Evolutionary conservation across 805 yeast species (phyloP), one percentile per base, ranked within the genome.

Genomic region (Candida jianshihensis): DNA sequence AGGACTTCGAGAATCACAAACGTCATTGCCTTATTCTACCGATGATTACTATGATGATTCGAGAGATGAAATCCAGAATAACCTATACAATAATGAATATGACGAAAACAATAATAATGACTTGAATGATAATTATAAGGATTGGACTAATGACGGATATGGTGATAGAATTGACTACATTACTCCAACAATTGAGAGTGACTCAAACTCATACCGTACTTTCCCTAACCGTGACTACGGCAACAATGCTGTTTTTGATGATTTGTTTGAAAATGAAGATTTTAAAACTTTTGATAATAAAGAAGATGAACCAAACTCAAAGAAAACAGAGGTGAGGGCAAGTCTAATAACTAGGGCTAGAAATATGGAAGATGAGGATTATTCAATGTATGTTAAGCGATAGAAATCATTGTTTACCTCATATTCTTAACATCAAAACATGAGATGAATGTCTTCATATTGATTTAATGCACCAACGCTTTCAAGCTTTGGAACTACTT

Each of bases 311-410:
- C 31, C 15, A 2, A 38, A 38, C 21, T 26, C 34, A 4, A 15
- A 32, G 1, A 36, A 41, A 22, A 30, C 19, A 2, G 27, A 30
- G 5, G 51, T 47, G 10, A 45, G 53, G 33, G 41, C 47, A 22
- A 46, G 51, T 37, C 26, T 51, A 21, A 33, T 46, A 6, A 11
- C 36, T 2, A 40, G 56, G 22, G 53, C 53, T 11, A 37, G 30
- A 24, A 41, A 51, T 17, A 49, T 51, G 53, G 53, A 49, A 28
- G 12, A 28, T 17, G 56, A 51, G 30, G 51, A 51, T 24, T 52
- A 52, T 31, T 21, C 33, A 5, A 22, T n/a, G n/a, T n/a, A n/a
- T n/a, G n/a, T n/a, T n/a, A n/a, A n/a, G n/a, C n/a, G 37, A 25
- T 34, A 25, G 9, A 34, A 28, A n/a, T 31, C 36, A 19, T 16